phyloP scores from a whole-genome alignment of 1,284 basidiomycete genomes.

The Pseudozyma hubeiensis region DNA sequence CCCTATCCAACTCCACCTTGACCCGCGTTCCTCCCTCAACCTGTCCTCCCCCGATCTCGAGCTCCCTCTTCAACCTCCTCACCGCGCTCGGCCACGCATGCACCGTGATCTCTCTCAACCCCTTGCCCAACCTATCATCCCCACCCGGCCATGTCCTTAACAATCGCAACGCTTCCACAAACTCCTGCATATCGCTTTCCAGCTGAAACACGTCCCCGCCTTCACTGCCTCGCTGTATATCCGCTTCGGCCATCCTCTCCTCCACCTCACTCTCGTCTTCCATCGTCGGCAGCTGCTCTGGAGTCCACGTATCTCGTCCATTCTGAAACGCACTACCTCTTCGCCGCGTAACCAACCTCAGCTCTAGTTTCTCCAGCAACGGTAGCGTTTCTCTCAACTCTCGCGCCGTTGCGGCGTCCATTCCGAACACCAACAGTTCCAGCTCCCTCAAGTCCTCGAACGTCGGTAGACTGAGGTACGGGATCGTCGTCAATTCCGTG shows the following conservation, averaged over 20 bases:
- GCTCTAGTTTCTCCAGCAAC: conserved; percentile 37
- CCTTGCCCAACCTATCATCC: conserved; percentile 22
- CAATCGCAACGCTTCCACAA: conserved; percentile 34
- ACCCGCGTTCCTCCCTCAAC: conserved; percentile 8
- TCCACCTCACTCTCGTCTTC: conserved; percentile 12
- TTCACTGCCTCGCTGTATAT: conserved; percentile 7
- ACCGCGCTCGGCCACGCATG: conserved; percentile 44
- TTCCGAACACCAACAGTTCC: conserved; percentile 55
- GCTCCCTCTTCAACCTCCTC: conserved; percentile 14
- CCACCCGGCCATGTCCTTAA: conserved; percentile 31
- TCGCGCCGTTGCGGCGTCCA: conserved; percentile 38
- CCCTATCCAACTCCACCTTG: conserved; percentile 29
- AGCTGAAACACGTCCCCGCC: conserved; percentile 30
- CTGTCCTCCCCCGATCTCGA: conserved; percentile 3
- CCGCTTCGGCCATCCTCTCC: conserved; percentile 17
- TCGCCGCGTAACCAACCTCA: conserved; percentile 44
- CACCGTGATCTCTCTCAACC: conserved; percentile 32
- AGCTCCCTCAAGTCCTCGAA: conserved; percentile 50
- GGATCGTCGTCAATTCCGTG: conserved; percentile 54
- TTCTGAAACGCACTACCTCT: conserved; percentile 27
- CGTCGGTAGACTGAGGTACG: conserved; percentile 52
- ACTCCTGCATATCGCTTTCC: conserved; percentile 41
- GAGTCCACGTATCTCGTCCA: conserved; percentile 31
- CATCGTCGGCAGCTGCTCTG: conserved; percentile 26
- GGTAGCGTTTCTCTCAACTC: conserved; percentile 46